Evolutionary conservation across 306 rosid species (phyloP).

Genomic region (Malus fusca): DNA sequence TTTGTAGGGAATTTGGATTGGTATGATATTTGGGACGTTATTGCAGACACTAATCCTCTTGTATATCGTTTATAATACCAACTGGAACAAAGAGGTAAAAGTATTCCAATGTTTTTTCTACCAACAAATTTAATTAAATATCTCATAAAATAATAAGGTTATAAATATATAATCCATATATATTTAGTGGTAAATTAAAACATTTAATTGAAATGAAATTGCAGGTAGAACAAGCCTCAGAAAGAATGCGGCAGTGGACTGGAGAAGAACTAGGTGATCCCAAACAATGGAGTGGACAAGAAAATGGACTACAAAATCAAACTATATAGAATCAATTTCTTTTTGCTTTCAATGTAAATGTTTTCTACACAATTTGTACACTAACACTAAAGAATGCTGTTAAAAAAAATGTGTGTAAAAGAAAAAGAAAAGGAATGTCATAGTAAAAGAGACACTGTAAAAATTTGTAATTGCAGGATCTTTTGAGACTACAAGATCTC

Average conservation of each 20-base stretch:
- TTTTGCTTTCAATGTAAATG: neutral
- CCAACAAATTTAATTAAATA: neutral
- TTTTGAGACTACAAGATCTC: neutral
- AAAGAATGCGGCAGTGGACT: constrained; percentile 67
- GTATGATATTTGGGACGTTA: constrained; percentile 83
- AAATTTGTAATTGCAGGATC: neutral
- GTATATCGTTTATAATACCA: constrained; percentile 54
- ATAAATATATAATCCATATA: neutral
- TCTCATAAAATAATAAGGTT: neutral
- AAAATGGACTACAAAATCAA: constrained; percentile 7
- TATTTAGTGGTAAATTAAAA: neutral
- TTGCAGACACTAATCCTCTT: constrained; percentile 71
- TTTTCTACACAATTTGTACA: neutral
- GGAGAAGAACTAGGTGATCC: constrained; percentile 33
- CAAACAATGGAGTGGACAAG: neutral
- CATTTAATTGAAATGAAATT: neutral
- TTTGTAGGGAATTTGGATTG: constrained; percentile 86
- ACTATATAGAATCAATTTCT: neutral
- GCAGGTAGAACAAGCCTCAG: constrained; percentile 83
- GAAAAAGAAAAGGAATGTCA: neutral
- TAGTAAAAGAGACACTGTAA: neutral
- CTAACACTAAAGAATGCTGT: neutral
- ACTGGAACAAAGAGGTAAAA: constrained; percentile 82
- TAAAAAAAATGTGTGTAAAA: neutral
- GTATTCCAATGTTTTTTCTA: neutral